These are phyloP conservation scores for Xylariaceae sp. DNA, from an alignment of 2,329 filamentous ascomycete genomes.

Conservation along the genomic window DNA sequence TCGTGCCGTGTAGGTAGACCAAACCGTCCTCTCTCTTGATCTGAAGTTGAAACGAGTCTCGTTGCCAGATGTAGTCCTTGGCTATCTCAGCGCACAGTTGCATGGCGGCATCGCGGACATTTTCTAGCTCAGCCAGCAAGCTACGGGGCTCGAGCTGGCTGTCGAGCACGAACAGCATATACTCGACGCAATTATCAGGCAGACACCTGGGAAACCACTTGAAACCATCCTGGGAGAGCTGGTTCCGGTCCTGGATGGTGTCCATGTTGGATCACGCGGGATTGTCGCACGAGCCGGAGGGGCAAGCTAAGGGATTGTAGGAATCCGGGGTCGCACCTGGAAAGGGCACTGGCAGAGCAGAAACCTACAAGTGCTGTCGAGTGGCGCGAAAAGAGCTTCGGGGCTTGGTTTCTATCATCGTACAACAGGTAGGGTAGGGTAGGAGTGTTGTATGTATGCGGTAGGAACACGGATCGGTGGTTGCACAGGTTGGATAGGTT, in stretches of 20 bases:
- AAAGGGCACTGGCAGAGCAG: not conserved
- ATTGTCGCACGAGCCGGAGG: not conserved
- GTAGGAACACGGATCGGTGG: too few relatives aligned
- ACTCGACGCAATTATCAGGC: constrained; percentile 81
- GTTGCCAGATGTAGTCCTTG: constrained; percentile 93
- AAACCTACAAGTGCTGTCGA: not conserved
- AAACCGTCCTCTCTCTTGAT: constrained; percentile 52
- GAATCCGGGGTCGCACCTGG: not conserved
- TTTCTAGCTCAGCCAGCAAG: constrained; percentile 61
- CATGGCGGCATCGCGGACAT: constrained; percentile 63
- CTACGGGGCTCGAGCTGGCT: constrained; percentile 49
- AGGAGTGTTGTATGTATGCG: not conserved
- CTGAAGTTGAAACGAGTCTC: constrained; percentile 71
- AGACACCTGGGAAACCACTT: constrained; percentile 41
- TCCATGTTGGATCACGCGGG: constrained; percentile 18
- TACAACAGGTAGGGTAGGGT: not conserved
- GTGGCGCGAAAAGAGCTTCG: not conserved
- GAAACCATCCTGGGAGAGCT: constrained; percentile 29
- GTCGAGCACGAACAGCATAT: constrained; percentile 69
- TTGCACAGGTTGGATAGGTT: not conserved
- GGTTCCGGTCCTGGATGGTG: constrained; percentile 22
- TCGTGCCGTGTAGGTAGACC: constrained; percentile 66
- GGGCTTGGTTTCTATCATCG: not conserved
- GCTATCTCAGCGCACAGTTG: constrained; percentile 59
- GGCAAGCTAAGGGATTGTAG: not conserved